Evolutionary conservation across 1,284 basidiomycete species (phyloP), one percentile per base, ranked within the genome.

Genomic region (Mycena citricolor): DNA sequence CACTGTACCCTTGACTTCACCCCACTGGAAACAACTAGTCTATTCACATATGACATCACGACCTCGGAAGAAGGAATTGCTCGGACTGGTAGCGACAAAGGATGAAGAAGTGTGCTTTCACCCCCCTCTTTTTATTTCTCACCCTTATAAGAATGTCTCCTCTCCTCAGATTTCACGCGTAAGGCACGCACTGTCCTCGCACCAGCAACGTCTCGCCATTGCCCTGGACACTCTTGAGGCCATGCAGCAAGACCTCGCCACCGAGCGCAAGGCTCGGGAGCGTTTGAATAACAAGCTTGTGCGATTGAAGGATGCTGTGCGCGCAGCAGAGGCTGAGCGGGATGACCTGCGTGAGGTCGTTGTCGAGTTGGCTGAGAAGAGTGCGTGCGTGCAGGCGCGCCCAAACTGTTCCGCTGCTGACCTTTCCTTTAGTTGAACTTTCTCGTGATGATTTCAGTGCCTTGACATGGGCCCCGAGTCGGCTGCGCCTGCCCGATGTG

Each of bases 321-420:
- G 58, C 36, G 58, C 49, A 7, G 60, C 68, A 4, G 75, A 81
- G 57, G 57, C 56, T 4, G 77, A 83, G 55, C 66, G 65, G 47
- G 76, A 81, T 52, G 75, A 79, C 41, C 57, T 79, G 55, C 66
- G 70, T 49, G 77, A 77, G 36, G 77, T 69, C 5, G 76, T 83
- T 1, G 54, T 71, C 32, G 62, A 71, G 47, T 61, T 83, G 32
- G 69, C 81, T 14, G 67, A 77, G 55, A 80, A 78, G 77, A 77
- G 83, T 83, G 54, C 35, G 71, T 56, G 14, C 22, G 31, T 32
- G 29, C 10, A 24, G 33, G 19, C 31, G 16, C 25, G 34, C 11
- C 26, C 22, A 12, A 11, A 17, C 25, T 32, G 30, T 37, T 31
- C 44, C 31, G 40, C 35, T 23, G 50, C 37, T 32, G 45, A 44